Evolutionary conservation across 1,284 basidiomycete genomes (phyloP), one percentile per base, ranked within the genome.

Genomic region (Sutorius eximius): DNA sequence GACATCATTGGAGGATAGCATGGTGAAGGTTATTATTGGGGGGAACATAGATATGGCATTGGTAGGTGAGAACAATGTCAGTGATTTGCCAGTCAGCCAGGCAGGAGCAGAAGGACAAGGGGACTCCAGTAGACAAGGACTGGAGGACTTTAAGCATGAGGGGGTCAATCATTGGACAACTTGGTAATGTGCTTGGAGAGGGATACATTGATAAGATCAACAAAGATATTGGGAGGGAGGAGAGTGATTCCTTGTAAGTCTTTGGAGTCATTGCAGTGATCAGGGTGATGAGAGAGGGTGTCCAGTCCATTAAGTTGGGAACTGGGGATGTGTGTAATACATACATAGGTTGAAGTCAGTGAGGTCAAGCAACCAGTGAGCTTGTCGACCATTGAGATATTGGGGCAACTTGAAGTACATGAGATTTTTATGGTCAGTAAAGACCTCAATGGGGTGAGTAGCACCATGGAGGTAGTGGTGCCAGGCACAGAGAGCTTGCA

Each of bases 71-170:
- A 10, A 38, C 5, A 6, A 5, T 6, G 0, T 12, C 11, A 3
- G 0, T 1, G 3, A 11, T 1, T 7, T 38, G 37, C 37, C 37
- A 38, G 4, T 38, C 10, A 5, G 18, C 5, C 0, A 38, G 37
- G 18, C 5, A 1, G 37, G 18, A 22, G 6, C 2, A 3, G 13
- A 41, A 20, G 0, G 7, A 3, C 0, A 1, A 20, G 12, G 6
- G 22, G n/a, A n/a, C n/a, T 11, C 0, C 5, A 4, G 6, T 22
- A 1, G n/a, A n/a, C 18, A 40, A 20, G 12, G 11, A 20, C 7
- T 38, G 37, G 6, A 40, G 12, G 6, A 12, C 38, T 22, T n/a
- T n/a, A n/a, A n/a, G n/a, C n/a, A n/a, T n/a, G n/a, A n/a, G n/a
- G n/a, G n/a, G n/a, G n/a, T n/a, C n/a, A n/a, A n/a, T n/a, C n/a